Conservation (phyloP, 768 basidiomycete genomes). For the Tulasnella sp. region DNA sequence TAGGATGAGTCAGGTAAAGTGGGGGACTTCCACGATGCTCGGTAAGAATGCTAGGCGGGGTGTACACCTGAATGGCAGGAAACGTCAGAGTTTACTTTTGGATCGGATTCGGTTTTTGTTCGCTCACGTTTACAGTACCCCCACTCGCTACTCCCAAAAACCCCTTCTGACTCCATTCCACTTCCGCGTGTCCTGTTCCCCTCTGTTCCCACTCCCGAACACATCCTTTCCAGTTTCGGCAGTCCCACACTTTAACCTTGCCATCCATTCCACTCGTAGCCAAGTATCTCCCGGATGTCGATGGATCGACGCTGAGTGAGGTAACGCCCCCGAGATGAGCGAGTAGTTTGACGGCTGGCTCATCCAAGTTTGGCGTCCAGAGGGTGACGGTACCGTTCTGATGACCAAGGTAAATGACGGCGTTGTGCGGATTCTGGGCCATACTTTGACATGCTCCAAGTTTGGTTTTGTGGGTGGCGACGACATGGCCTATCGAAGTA, state of each 20-base stretch:
- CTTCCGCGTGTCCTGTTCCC: conserved; percentile 60
- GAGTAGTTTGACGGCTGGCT: conserved; percentile 88
- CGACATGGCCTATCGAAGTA: conserved; percentile 85
- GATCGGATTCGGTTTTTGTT: background rate
- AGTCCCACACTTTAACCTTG: conserved; percentile 94
- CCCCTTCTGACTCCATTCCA: conserved; percentile 88
- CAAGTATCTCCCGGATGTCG: conserved; percentile 80
- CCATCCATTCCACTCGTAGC: conserved; percentile 88
- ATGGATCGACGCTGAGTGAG: conserved; percentile 77
- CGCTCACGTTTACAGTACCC: conserved; percentile 76
- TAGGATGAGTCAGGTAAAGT: conserved; percentile 84
- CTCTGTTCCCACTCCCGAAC: conserved; percentile 78
- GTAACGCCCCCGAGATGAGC: conserved; percentile 89
- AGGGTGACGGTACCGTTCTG: conserved; percentile 94
- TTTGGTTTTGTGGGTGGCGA: conserved; percentile 87
- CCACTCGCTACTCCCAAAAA: conserved; percentile 80
- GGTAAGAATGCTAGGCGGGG: conserved; percentile 64
- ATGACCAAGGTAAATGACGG: conserved; percentile 92
- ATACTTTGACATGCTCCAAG: conserved; percentile 83
- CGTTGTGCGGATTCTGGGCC: conserved; percentile 90
- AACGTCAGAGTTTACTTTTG: background rate
- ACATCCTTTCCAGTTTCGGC: conserved; percentile 89
- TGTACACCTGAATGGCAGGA: conserved; percentile 62
- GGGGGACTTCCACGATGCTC: conserved; percentile 66
- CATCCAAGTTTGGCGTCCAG: conserved; percentile 94